phyloP scores from a whole-genome alignment of 805 yeast species.

The Cyberlindnera nakhonratchasimensis region DNA sequence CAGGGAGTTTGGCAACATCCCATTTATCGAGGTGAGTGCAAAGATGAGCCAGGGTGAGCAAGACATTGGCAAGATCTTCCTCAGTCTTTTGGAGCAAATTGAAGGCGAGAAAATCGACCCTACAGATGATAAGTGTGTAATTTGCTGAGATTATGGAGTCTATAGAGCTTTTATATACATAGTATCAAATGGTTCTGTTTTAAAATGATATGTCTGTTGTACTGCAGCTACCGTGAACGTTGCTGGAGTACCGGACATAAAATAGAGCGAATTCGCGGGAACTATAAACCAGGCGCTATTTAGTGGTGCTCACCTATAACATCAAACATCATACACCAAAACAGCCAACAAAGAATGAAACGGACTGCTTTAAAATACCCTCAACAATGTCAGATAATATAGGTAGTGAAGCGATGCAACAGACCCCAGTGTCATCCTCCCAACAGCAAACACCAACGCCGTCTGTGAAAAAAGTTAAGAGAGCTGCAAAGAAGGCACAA shows the following conservation, averaged over 20 bases:
- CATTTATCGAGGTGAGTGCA: conserved; percentile 82
- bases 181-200: too few relatives aligned
- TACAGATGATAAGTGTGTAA: conserved; percentile 46
- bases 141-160: conserved; percentile 32
- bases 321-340: too few relatives aligned
- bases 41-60: conserved; percentile 75
- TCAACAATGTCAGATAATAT: too few relatives aligned
- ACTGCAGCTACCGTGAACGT: too few relatives aligned
- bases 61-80: conserved; percentile 62
- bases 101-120: conserved; percentile 59
- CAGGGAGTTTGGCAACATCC: conserved; percentile 52
- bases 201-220: not conserved
- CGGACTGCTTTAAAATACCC: too few relatives aligned
- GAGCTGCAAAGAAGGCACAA: not conserved
- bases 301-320: too few relatives aligned
- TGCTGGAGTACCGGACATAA: too few relatives aligned
- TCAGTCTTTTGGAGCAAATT: conserved; percentile 54
- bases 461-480: not conserved
- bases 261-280: too few relatives aligned
- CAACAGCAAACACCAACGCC: not conserved
- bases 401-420: too few relatives aligned
- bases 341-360: too few relatives aligned
- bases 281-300: too few relatives aligned
- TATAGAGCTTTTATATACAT: not conserved
- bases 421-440: too few relatives aligned